A percentile compares a stretch with the other conserved stretches of the same genome.
Evolutionary conservation across 2,329 filamentous ascomycete species (phyloP).

Genomic region (Ascomycota sp.): DNA sequence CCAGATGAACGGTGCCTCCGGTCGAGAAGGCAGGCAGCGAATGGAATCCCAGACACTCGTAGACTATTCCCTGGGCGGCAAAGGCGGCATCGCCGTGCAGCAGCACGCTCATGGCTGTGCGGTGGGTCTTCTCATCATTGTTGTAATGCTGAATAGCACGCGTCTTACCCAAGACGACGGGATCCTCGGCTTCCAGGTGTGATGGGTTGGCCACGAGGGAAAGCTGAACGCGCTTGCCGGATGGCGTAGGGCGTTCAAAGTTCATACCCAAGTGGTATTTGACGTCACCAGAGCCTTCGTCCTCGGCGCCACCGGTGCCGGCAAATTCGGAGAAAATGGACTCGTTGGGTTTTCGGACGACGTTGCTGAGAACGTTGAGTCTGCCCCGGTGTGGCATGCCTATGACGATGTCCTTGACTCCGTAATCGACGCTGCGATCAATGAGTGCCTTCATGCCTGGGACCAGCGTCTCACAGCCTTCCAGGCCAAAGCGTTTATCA

Average conservation of each 20-base stretch:
- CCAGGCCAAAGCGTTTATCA: slow-evolving; percentile 96
- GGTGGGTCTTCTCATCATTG: slow-evolving; percentile 77
- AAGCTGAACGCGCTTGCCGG: slow-evolving; percentile 96
- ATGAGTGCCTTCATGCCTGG: slow-evolving; percentile 99
- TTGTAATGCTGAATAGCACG: slow-evolving; percentile 98
- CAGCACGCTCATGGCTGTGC: slow-evolving; percentile 83
- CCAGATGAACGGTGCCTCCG: slow-evolving; percentile 86
- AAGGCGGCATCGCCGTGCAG: slow-evolving; percentile 96
- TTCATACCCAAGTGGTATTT: slow-evolving; percentile 99
- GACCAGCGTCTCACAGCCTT: slow-evolving; percentile 90
- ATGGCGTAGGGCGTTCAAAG: slow-evolving; percentile 94
- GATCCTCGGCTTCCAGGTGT: slow-evolving; percentile 93
- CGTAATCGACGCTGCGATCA: slow-evolving; percentile 93
- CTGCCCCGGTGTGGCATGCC: slow-evolving; percentile 98
- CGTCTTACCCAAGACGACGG: slow-evolving; percentile 92
- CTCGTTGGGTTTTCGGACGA: slow-evolving; percentile 97
- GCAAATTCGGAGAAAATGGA: slow-evolving; percentile 98
- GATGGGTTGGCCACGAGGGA: slow-evolving; percentile 97
- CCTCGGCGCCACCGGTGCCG: slow-evolving; percentile 66
- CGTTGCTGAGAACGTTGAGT: slow-evolving; percentile 94
- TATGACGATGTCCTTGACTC: slow-evolving; percentile 97
- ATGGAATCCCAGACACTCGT: slow-evolving; percentile 96
- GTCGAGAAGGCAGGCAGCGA: slow-evolving; percentile 90
- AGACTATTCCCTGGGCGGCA: slow-evolving; percentile 89
- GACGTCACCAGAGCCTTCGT: slow-evolving; percentile 95